Evolutionary conservation across 2,329 filamentous ascomycete species (phyloP).

Genomic region (Akanthomyces uredinophilus): DNA sequence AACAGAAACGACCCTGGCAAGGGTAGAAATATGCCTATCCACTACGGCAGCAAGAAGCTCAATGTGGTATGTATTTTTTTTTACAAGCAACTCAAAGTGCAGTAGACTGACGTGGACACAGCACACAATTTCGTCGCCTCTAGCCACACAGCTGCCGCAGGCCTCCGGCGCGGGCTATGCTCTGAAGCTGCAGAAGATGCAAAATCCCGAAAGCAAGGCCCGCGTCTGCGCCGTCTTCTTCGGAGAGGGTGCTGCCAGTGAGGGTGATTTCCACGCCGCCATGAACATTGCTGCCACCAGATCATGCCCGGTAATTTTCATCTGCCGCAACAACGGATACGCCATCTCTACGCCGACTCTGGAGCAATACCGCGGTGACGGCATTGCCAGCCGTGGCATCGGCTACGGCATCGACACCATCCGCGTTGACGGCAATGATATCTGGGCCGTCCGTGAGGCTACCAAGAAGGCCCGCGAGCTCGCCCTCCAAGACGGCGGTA

Average conservation of each 20-base stretch:
- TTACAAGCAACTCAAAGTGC: neutral
- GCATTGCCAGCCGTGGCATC: slow-evolving; percentile 78
- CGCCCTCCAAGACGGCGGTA: slow-evolving; percentile 74
- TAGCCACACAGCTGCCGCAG: slow-evolving; percentile 87
- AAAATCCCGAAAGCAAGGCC: slow-evolving; percentile 62
- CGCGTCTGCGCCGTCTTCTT: slow-evolving; percentile 80
- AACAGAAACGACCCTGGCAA: slow-evolving; percentile 74
- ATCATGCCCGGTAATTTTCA: slow-evolving; percentile 81
- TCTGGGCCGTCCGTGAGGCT: slow-evolving; percentile 80
- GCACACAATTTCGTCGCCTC: slow-evolving; percentile 78
- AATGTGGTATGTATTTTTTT: slow-evolving; percentile 63
- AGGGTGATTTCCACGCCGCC: slow-evolving; percentile 88
- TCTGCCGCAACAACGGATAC: slow-evolving; percentile 90
- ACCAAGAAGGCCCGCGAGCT: slow-evolving; percentile 71
- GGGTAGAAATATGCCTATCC: slow-evolving; percentile 94
- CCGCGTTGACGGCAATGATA: slow-evolving; percentile 89
- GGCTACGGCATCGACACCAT: slow-evolving; percentile 95
- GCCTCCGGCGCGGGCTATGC: slow-evolving; percentile 84
- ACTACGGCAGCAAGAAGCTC: slow-evolving; percentile 80
- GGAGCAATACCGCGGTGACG: slow-evolving; percentile 87
- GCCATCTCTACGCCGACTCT: slow-evolving; percentile 85
- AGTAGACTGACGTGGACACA: slow-evolving; percentile 26
- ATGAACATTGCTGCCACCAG: slow-evolving; percentile 87
- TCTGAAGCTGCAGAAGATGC: slow-evolving; percentile 71
- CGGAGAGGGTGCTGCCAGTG: slow-evolving; percentile 82